Conservation (phyloP, 371 early-diverging fungal species). For the Mucor lusitanicus region DNA sequence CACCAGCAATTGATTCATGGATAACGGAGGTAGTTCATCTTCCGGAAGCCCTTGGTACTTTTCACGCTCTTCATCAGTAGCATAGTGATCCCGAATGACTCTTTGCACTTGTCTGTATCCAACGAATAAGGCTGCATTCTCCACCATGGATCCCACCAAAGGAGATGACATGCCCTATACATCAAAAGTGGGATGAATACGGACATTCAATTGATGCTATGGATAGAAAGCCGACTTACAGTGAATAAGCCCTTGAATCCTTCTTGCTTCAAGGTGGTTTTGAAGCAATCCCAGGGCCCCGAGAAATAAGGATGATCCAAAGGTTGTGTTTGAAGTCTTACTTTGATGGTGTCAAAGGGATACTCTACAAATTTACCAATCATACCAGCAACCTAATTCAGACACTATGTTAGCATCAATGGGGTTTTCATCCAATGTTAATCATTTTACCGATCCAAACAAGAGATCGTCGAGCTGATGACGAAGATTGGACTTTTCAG, state of each 20-base stretch:
- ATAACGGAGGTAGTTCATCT: constrained; percentile 28
- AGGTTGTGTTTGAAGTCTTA: constrained; percentile 90
- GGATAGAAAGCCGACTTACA: constrained; percentile 34
- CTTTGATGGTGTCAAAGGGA: constrained; percentile 97
- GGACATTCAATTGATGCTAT: not conserved
- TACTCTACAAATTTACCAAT: constrained; percentile 93
- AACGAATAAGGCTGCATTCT: constrained; percentile 91
- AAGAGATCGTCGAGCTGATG: constrained; percentile 33
- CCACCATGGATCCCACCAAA: constrained; percentile 91
- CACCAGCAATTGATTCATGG: constrained; percentile 71
- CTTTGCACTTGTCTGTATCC: constrained; percentile 85
- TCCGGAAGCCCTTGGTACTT: constrained; percentile 15
- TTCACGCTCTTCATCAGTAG: constrained; percentile 20
- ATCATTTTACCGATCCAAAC: constrained; percentile 33
- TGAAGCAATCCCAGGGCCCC: constrained; percentile 88
- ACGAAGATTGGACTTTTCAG: constrained; percentile 16
- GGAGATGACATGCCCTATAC: constrained; percentile 90
- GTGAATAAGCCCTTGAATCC: constrained; percentile 83
- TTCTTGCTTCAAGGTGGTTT: constrained; percentile 65
- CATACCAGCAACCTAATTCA: constrained; percentile 82
- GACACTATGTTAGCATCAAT: not conserved
- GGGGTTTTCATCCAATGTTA: not conserved
- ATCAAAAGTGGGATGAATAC: not conserved
- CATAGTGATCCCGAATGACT: constrained; percentile 50
- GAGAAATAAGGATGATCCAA: constrained; percentile 66